phyloP scores from a whole-genome alignment of 148 eudicot genomes.

The Rhododendron molle region DNA sequence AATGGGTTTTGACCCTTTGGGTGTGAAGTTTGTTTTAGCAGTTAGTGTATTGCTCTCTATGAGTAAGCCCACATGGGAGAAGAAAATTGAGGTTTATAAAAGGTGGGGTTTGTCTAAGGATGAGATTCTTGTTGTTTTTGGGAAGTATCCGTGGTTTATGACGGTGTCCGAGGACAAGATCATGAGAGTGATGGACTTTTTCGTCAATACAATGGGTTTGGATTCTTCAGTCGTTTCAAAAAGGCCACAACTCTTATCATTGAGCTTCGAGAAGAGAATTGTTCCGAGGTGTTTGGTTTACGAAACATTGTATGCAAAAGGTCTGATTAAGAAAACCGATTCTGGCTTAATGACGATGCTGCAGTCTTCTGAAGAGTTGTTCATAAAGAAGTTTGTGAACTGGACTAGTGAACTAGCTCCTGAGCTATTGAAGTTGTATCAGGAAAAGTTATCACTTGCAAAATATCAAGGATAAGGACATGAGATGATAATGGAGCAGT shows the following conservation, averaged over 20 bases:
- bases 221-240: neutral
- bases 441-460: constrained; percentile 1
- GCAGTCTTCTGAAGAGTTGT: neutral
- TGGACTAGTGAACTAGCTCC: constrained; percentile 8
- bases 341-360: neutral
- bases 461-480: neutral
- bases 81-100: constrained; percentile 17
- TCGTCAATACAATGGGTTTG: constrained; percentile 20
- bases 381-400: neutral
- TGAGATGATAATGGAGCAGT: neutral
- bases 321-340: neutral
- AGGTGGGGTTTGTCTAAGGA: constrained; percentile 25
- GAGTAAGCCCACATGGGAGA: constrained; percentile 11
- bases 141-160: constrained; percentile 20
- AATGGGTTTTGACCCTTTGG: constrained; percentile 18
- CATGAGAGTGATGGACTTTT: constrained; percentile 7
- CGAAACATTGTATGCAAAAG: constrained; percentile 15
- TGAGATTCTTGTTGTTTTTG: constrained; percentile 18
- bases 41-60: neutral
- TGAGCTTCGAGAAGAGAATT: constrained; percentile 16
- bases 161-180: constrained; percentile 14
- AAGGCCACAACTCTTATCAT: constrained; percentile 6
- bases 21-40: constrained; percentile 5
- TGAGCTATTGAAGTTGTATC: constrained; percentile 15
- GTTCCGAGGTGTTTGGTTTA: neutral